Evolutionary conservation across 768 basidiomycete species (phyloP).

Genomic region (Rhodotorula taiwanensis): DNA sequence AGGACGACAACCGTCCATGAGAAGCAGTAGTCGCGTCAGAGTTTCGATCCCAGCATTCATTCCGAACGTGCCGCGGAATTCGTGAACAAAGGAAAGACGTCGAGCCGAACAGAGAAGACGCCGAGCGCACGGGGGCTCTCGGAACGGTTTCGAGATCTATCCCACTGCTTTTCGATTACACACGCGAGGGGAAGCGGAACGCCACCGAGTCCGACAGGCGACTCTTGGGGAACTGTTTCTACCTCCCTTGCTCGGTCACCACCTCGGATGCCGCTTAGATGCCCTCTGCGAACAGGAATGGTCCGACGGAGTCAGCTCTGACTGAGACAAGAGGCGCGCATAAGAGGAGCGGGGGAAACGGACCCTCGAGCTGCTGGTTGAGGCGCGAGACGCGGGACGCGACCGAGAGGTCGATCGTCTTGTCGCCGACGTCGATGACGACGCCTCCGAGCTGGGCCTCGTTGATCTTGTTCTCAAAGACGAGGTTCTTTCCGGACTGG

Average conservation of each 20-base stretch:
- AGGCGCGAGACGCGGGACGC: constrained; percentile 89
- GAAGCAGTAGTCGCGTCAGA: too few relatives aligned
- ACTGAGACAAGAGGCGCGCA: background rate
- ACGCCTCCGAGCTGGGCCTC: constrained; percentile 83
- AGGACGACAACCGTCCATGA: too few relatives aligned
- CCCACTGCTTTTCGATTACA: too few relatives aligned
- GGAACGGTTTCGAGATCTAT: too few relatives aligned
- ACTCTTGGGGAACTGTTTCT: too few relatives aligned
- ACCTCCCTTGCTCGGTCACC: background rate
- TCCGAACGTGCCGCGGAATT: too few relatives aligned
- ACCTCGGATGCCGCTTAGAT: constrained; percentile 15
- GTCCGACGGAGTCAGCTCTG: background rate
- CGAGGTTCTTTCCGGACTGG: constrained; percentile 77
- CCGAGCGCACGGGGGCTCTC: too few relatives aligned
- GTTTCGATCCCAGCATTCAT: too few relatives aligned
- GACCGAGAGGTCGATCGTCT: constrained; percentile 93
- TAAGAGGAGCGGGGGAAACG: background rate
- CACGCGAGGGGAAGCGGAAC: too few relatives aligned
- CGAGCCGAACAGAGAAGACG: too few relatives aligned
- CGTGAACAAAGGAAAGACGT: too few relatives aligned
- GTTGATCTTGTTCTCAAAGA: constrained; percentile 92
- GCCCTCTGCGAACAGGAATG: constrained; percentile 16
- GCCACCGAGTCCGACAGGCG: too few relatives aligned
- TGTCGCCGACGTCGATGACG: constrained; percentile 95
- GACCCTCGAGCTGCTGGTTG: constrained; percentile 68